Evolutionary conservation across 352 stramenopile species (phyloP).

Genomic region (Pythium angustatum): DNA sequence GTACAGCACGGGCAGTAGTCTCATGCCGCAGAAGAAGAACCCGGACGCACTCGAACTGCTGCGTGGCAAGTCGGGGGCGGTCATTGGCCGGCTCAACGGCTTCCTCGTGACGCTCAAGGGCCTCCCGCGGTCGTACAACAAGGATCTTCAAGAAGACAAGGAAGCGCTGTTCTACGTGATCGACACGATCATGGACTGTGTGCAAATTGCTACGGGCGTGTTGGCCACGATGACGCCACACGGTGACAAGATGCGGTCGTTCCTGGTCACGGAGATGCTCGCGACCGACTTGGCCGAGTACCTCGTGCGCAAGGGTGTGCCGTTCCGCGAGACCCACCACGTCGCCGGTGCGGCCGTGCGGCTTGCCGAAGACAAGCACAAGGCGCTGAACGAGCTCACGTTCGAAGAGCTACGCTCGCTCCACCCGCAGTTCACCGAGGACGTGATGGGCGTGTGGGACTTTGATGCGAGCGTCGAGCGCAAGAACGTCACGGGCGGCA

Average conservation of each 20-base stretch:
- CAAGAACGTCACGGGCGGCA: conserved; percentile 89
- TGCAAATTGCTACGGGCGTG: conserved; percentile 96
- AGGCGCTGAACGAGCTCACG: conserved; percentile 85
- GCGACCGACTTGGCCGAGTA: conserved; percentile 99
- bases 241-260: conserved; percentile 92
- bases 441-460: conserved; percentile 90
- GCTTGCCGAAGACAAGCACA: conserved; percentile 89
- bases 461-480: conserved; percentile 90
- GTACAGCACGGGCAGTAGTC: conserved; percentile 97
- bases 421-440: conserved; percentile 87
- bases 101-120: conserved; percentile 97
- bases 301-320: conserved; percentile 97
- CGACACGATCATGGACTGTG: conserved; percentile 96
- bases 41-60: conserved; percentile 98
- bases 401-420: conserved; percentile 88
- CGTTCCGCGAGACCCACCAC: conserved; percentile 99
- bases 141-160: conserved; percentile 99
- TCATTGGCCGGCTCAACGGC: conserved; percentile 93
- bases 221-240: conserved; percentile 96
- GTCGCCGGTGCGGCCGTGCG: conserved; percentile 94
- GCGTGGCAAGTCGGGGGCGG: conserved; percentile 95
- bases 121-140: conserved; percentile 98
- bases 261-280: conserved; percentile 98
- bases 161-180: conserved; percentile 97
- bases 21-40: conserved; percentile 99